Evolutionary conservation across 208 protist genomes (phyloP).

Genomic region (Kentomonas sorsogonicus): DNA sequence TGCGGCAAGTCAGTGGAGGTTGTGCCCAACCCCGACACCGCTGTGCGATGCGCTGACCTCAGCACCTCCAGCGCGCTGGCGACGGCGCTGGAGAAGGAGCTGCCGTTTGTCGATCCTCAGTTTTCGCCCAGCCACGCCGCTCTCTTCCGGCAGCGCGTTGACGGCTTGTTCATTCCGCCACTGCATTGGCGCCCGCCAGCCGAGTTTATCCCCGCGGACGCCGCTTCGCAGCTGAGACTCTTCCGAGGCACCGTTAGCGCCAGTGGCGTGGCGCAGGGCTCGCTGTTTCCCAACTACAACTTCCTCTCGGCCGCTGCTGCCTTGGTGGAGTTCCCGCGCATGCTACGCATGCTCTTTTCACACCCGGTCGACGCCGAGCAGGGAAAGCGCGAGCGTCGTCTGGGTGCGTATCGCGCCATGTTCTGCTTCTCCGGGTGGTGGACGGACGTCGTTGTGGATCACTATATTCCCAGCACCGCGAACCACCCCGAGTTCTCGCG

Average conservation of each 20-base stretch:
- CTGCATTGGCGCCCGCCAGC: slow-evolving; percentile 41
- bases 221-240: slow-evolving; percentile 37
- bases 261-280: slow-evolving; percentile 25
- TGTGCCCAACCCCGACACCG: too few relatives aligned
- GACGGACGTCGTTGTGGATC: slow-evolving; percentile 35
- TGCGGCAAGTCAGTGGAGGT: too few relatives aligned
- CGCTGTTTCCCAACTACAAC: slow-evolving; percentile 25
- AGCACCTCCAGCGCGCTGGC: slow-evolving; percentile 15
- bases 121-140: slow-evolving; percentile 36
- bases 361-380: slow-evolving; percentile 24
- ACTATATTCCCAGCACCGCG: slow-evolving; percentile 30
- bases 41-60: slow-evolving; percentile 17
- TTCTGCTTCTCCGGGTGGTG: slow-evolving; percentile 55
- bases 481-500: slow-evolving; percentile 28
- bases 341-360: slow-evolving; percentile 34
- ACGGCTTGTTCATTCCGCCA: slow-evolving; percentile 19
- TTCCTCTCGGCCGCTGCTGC: slow-evolving; percentile 45
- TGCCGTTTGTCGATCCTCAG: slow-evolving; percentile 48
- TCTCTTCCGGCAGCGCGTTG: slow-evolving; percentile 19
- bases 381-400: slow-evolving; percentile 23
- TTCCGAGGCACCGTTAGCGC: slow-evolving; percentile 35
- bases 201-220: slow-evolving; percentile 29
- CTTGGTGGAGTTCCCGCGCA: slow-evolving; percentile 23
- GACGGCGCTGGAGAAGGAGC: slow-evolving; percentile 22
- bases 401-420: slow-evolving; percentile 46